These are phyloP conservation scores for Wickerhamomyces ciferrii DNA, from an alignment of 805 yeast genomes.

Conservation along the genomic window DNA sequence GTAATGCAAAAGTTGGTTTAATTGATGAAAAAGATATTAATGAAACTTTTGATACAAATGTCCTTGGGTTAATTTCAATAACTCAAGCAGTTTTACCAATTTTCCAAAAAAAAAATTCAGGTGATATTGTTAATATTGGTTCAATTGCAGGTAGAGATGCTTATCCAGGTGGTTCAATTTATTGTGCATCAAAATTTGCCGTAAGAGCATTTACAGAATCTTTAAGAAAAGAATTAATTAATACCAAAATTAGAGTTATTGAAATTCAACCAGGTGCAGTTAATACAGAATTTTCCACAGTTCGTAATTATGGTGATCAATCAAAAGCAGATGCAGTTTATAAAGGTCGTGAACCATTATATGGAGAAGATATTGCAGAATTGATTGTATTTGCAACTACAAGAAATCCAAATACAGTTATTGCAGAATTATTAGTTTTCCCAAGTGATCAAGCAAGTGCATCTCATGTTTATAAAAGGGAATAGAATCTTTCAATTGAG, in stretches of 20 bases:
- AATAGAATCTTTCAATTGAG: neutral
- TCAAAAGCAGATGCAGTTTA: conserved; percentile 51
- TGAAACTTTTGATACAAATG: conserved; percentile 82
- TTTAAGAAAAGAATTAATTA: conserved; percentile 68
- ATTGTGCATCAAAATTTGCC: conserved; percentile 73
- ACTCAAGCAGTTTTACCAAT: conserved; percentile 76
- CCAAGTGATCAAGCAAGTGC: conserved; percentile 85
- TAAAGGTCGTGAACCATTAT: conserved; percentile 48
- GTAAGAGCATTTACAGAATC: conserved; percentile 67
- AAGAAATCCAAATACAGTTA: conserved; percentile 52
- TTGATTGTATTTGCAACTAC: conserved; percentile 52
- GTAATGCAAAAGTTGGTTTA: conserved; percentile 70
- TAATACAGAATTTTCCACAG: conserved; percentile 60
- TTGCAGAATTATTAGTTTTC: conserved; percentile 76
- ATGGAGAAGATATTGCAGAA: conserved; percentile 58
- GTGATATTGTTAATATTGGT: conserved; percentile 72
- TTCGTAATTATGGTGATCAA: conserved; percentile 54
- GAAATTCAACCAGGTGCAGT: conserved; percentile 69
- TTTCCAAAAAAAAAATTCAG: conserved; percentile 63
- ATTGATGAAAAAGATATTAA: conserved; percentile 60
- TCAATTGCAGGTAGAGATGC: conserved; percentile 79
- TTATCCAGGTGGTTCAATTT: conserved; percentile 74
- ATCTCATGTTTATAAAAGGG: conserved; percentile 49
- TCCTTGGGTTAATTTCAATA: conserved; percentile 74
- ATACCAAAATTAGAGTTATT: conserved; percentile 62